Evolutionary conservation across 179 eudicot species (phyloP).

Genomic region (Spergularia azorica): DNA sequence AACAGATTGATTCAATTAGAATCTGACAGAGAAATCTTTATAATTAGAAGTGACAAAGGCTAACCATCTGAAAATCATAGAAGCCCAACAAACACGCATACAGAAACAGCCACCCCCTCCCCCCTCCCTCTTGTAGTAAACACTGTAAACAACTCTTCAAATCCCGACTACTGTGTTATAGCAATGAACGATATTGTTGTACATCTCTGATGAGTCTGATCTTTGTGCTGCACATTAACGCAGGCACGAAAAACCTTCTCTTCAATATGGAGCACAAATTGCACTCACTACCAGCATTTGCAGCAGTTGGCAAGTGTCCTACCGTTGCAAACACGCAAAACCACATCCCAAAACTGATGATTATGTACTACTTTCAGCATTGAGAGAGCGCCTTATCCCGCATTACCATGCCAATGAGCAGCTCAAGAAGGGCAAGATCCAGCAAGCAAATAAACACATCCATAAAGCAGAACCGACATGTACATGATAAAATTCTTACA

Average conservation of each 20-base stretch:
- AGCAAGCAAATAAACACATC: slow-evolving; percentile 7
- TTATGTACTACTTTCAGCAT: background rate
- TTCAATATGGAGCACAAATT: background rate
- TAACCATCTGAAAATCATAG: background rate
- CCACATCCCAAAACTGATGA: background rate
- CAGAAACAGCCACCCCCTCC: background rate
- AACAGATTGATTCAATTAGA: background rate
- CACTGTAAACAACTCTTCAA: background rate
- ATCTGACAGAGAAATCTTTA: background rate
- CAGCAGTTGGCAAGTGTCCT: background rate
- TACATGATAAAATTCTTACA: slow-evolving; percentile 29
- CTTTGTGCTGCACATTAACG: background rate
- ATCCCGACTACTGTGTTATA: background rate
- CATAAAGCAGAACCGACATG: background rate
- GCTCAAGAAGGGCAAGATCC: slow-evolving; percentile 10
- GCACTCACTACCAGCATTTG: background rate
- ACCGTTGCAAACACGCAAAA: background rate
- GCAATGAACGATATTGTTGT: background rate
- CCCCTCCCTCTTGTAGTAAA: no score
- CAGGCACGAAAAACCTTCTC: slow-evolving; percentile 1
- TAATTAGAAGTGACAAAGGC: background rate
- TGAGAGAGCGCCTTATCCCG: background rate
- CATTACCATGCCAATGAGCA: slow-evolving; percentile 3
- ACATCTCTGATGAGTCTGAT: background rate
- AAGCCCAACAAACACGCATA: background rate